phyloP scores from a whole-genome alignment of 768 basidiomycete species.

The Tremella fuciformis region DNA sequence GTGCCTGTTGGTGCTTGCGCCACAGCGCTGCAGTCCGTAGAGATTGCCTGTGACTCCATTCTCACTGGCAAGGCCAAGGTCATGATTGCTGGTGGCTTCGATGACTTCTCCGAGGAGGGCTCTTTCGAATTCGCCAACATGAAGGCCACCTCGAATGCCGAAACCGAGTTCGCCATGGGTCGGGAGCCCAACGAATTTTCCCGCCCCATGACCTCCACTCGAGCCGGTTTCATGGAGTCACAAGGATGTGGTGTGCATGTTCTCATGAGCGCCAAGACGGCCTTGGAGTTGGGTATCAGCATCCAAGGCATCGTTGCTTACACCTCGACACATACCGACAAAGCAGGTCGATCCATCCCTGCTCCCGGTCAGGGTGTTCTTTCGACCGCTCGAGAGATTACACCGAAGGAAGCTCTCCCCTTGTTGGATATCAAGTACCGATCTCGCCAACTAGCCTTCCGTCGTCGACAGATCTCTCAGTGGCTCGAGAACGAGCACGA shows the following conservation, averaged over 20 bases:
- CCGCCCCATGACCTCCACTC: slow-evolving; percentile 90
- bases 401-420: slow-evolving; percentile 71
- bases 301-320: slow-evolving; percentile 91
- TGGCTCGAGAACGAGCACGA: slow-evolving; percentile 89
- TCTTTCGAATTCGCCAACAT: slow-evolving; percentile 99
- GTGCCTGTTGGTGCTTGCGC: slow-evolving; percentile 99
- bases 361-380: slow-evolving; percentile 94
- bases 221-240: slow-evolving; percentile 96
- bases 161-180: slow-evolving; percentile 97
- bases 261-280: slow-evolving; percentile 94
- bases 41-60: slow-evolving; percentile 96
- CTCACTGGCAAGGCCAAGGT: slow-evolving; percentile 95
- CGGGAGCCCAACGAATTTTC: slow-evolving; percentile 99
- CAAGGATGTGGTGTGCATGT: slow-evolving; percentile 96
- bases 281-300: slow-evolving; percentile 86
- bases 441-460: slow-evolving; percentile 89
- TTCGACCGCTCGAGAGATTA: slow-evolving; percentile 78
- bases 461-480: slow-evolving; percentile 87
- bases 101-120: slow-evolving; percentile 96
- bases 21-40: slow-evolving; percentile 93
- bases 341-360: slow-evolving; percentile 95
- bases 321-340: slow-evolving; percentile 91
- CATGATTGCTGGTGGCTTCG: slow-evolving; percentile 98
- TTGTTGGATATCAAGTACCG: slow-evolving; percentile 84
- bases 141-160: slow-evolving; percentile 97